Evolutionary conservation across 345 rosid genomes (phyloP), one percentile per base, ranked within the genome.

Genomic region (Passiflora organensis): DNA sequence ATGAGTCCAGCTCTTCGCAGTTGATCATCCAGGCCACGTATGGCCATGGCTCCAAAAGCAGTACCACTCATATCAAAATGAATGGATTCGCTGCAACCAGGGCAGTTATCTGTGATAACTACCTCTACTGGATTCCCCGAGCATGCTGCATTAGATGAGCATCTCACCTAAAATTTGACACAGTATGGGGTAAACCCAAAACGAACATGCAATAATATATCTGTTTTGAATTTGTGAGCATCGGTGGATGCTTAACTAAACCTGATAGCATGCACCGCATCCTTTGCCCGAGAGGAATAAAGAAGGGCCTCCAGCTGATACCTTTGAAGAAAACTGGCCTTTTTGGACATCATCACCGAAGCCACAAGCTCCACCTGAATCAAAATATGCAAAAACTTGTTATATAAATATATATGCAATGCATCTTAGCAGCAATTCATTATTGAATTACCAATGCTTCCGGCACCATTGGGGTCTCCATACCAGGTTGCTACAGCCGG

Each of bases 201-300:
- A n/a, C n/a, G n/a, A n/a, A n/a, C n/a, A n/a, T n/a, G n/a, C n/a
- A n/a, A n/a, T n/a, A n/a, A n/a, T n/a, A n/a, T n/a, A n/a, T n/a
- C n/a, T n/a, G n/a, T n/a, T n/a, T n/a, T n/a, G n/a, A n/a, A n/a
- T n/a, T n/a, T n/a, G n/a, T n/a, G n/a, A n/a, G n/a, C n/a, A n/a
- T n/a, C n/a, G n/a, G n/a, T n/a, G n/a, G n/a, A 20, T 48, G 10
- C 6, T 15, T n/a, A 23, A 9, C 16, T 23, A n/a, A 32, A 77
- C 85, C 73, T 60, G 71, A 55, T 78, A 81, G 48, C 81, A 81
- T 23, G 79, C 81, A 54, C 86, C 83, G 34, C 86, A 81, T 59
- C 68, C 86, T 46, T 73, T 64, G 66, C 86, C 86, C 1, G 72
- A 60, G 6, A 59, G 52, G 43, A 76, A 78, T 2, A 81, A 83